Conservation (phyloP, 148 eudicot species). For the Spergularia bocconei region DNA sequence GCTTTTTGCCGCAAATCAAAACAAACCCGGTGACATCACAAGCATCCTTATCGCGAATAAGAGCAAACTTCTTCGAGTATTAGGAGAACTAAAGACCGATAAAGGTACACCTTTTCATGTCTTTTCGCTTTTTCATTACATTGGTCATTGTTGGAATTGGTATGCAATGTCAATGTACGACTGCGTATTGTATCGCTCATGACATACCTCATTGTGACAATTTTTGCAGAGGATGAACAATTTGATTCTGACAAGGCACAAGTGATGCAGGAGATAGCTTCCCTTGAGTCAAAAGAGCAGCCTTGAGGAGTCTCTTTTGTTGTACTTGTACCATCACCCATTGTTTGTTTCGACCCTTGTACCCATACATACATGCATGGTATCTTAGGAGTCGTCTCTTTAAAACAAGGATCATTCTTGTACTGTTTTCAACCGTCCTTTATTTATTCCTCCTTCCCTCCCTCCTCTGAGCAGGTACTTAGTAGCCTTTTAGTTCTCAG, state of each 20-base stretch:
- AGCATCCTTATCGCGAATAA: slow-evolving; percentile 46
- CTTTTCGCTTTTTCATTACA: background rate
- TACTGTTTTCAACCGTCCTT: background rate
- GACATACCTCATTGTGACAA: background rate
- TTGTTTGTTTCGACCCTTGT: slow-evolving; percentile 13
- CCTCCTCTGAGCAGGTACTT: background rate
- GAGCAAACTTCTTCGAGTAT: slow-evolving; percentile 47
- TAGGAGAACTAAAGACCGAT: slow-evolving; percentile 47
- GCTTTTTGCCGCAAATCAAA: slow-evolving; percentile 48
- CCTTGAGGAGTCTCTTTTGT: slow-evolving; percentile 21
- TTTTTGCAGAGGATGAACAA: slow-evolving; percentile 44
- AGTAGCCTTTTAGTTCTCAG: slow-evolving; percentile 10
- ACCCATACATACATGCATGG: background rate
- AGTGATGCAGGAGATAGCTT: slow-evolving; percentile 43
- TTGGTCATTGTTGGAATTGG: background rate
- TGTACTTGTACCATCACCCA: slow-evolving; percentile 15
- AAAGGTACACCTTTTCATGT: slow-evolving; percentile 29
- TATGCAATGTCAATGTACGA: background rate
- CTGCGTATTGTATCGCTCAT: background rate
- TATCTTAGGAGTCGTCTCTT: too few relatives aligned
- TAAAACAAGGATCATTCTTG: too few relatives aligned
- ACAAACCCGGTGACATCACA: slow-evolving; percentile 43
- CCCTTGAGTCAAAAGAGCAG: slow-evolving; percentile 39
- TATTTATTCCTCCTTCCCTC: background rate
- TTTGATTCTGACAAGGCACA: slow-evolving; percentile 45